A percentile compares a stretch with the other conserved stretches of the same genome.
Conservation (phyloP, 2,329 filamentous ascomycete species). For the Colletotrichum sp. region DNA sequence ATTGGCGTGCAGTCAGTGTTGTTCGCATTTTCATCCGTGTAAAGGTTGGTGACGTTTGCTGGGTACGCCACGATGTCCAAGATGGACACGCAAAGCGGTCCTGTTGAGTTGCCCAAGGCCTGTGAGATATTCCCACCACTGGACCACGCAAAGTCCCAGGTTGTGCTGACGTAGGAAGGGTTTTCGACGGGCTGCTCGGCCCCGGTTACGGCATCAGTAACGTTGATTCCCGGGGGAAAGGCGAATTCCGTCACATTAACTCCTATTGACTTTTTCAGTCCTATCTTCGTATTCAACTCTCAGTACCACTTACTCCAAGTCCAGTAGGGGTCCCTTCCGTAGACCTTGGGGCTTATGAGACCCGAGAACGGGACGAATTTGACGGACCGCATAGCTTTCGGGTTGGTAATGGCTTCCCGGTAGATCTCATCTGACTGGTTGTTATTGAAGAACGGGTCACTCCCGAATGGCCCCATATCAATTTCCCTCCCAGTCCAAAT, state of each 20-base stretch:
- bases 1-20: background rate
- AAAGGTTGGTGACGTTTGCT: conserved; percentile 9
- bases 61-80: conserved; percentile 5
- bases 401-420: background rate
- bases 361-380: background rate
- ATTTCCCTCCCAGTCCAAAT: background rate
- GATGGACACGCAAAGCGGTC: background rate
- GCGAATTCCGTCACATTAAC: background rate
- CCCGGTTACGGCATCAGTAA: background rate
- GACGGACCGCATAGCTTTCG: background rate
- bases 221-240: background rate
- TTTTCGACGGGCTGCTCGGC: background rate
- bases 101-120: background rate
- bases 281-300: too few relatives aligned
- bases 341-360: background rate
- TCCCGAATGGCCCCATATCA: background rate
- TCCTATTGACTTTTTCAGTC: background rate
- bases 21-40: background rate
- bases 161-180: background rate
- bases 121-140: background rate
- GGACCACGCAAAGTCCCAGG: conserved; percentile 1
- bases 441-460: background rate
- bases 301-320: background rate
- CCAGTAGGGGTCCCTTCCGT: background rate
- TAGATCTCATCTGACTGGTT: background rate